A percentile compares a stretch with the other conserved stretches of the same genome.
These are phyloP conservation scores for Arthrobotrys sphaeroides DNA, from an alignment of 2,329 filamentous ascomycete genomes.

Conservation along the genomic window DNA sequence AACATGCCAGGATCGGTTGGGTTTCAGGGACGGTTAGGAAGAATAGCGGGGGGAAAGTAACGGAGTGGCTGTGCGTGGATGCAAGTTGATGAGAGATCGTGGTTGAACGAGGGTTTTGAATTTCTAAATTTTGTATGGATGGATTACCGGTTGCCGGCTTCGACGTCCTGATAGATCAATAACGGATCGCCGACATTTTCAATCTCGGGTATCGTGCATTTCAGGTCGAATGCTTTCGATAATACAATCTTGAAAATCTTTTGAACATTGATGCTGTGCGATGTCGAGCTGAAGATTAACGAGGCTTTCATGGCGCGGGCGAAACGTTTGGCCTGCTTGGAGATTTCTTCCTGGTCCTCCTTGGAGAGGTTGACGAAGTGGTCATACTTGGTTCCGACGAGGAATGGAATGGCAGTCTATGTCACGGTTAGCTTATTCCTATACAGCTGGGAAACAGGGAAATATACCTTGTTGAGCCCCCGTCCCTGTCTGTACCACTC, in stretches of 20 bases:
- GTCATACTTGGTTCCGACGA: conserved; percentile 98
- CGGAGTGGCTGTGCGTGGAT: conserved; percentile 51
- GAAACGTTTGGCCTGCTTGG: conserved; percentile 76
- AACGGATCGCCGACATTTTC: conserved; percentile 97
- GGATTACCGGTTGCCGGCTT: conserved; percentile 50
- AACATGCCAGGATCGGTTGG: conserved; percentile 47
- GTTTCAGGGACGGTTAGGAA: conserved; percentile 43
- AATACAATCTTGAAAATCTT: conserved; percentile 99
- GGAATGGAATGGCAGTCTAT: conserved; percentile 90
- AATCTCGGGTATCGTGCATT: conserved; percentile 98
- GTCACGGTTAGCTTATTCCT: not conserved
- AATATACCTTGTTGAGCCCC: conserved; percentile 84
- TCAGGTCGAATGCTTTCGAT: conserved; percentile 97
- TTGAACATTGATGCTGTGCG: conserved; percentile 99
- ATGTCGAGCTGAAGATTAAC: conserved; percentile 97
- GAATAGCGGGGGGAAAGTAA: conserved; percentile 30
- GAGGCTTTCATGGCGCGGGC: conserved; percentile 88
- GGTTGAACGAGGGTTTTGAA: conserved; percentile 5
- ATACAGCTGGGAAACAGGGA: not conserved
- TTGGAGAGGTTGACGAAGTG: conserved; percentile 98
- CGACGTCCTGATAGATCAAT: conserved; percentile 77
- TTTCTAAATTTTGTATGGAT: not conserved
- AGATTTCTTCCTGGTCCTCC: conserved; percentile 98
- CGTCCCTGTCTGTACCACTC: conserved; percentile 98
- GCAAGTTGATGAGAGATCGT: conserved; percentile 52